Base-by-base conservation (phyloP, 768 basidiomycete species). In the Tylopilus sp. region DNA sequence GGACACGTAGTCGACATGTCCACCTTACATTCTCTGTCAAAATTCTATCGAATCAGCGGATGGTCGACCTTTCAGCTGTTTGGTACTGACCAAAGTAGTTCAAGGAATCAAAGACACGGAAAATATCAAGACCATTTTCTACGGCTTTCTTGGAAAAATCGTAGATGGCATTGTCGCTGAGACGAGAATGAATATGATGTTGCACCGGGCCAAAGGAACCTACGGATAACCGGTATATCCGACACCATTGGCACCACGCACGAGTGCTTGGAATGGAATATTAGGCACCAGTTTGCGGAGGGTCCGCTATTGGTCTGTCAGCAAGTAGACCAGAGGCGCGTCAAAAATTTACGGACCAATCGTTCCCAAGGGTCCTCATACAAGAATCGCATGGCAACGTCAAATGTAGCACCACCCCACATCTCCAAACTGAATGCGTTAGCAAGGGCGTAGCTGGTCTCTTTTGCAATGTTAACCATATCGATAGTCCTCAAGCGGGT, bases 291-390 rank as follows among this genome's bases (percentile, higher is more conserved):
- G 78, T 71, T 93, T 92, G 57, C 97, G 84, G 51, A 99, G 81
- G 15, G 88, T 86, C 57, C 97, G 85, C 89, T 93, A 41, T 6
- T 61, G 18, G 38, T 20, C 47, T 30, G 48, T 64, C 48, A 65
- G 53, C 30, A 47, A 38, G 35, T 30, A 47, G 50, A 30, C 9
- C 17, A 35, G 22, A 20, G 45, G n/a, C 13, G 40, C 11, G 13
- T 54, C 28, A 44, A 5, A 38, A 22, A 23, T 47, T 17, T 20
- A 71, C 83, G 44, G 58, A 91, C 91, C 73, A 99, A 74, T 58
- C 97, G 85, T 69, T 98, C 97, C 97, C 97, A 99, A 60, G 97
- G 97, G 71, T 99, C 97, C 69, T 99, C 97, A 68, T 99, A 98
- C 68, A 99, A 73, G 86, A 99, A 98, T 41, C 95, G 87, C 94